Evolutionary conservation across 2,329 filamentous ascomycete species (phyloP).

Genomic region (Lecanosticta acicola): DNA sequence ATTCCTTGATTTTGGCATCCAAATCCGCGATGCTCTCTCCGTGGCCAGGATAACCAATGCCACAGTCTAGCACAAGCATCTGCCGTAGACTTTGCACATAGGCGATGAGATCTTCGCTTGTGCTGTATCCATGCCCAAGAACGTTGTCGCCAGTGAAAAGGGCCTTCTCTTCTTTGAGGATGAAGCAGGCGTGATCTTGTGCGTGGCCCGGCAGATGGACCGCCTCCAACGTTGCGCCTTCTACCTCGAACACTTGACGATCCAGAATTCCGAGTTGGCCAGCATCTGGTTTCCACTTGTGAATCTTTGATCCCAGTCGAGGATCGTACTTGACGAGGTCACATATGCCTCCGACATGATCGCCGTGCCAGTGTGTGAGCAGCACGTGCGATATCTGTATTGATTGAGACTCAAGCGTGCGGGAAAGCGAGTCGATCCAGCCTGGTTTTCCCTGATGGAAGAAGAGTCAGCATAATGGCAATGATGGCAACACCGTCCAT

Average conservation of each 20-base stretch:
- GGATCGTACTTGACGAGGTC: conserved; percentile 35
- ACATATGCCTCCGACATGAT: conserved; percentile 41
- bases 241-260: conserved; percentile 35
- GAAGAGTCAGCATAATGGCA: too few relatives aligned
- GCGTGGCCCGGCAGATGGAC: conserved; percentile 33
- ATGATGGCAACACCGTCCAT: too few relatives aligned
- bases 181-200: conserved; percentile 34
- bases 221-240: conserved; percentile 38
- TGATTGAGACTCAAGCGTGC: conserved; percentile 26
- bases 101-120: conserved; percentile 36
- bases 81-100: conserved; percentile 35
- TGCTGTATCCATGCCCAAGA: conserved; percentile 37
- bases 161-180: conserved; percentile 34
- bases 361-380: conserved; percentile 43
- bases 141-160: conserved; percentile 39
- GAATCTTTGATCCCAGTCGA: conserved; percentile 28
- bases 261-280: conserved; percentile 35
- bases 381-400: conserved; percentile 40
- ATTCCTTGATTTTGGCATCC: conserved; percentile 34
- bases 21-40: conserved; percentile 38
- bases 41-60: conserved; percentile 43
- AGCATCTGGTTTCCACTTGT: conserved; percentile 34
- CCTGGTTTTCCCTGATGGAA: conserved; percentile 31
- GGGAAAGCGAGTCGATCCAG: conserved; percentile 34
- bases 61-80: conserved; percentile 35